A percentile compares a stretch with the other conserved stretches of the same genome.
phyloP scores from a whole-genome alignment of 169 alveolate genomes.

The Cryptosporidium meleagridis region DNA sequence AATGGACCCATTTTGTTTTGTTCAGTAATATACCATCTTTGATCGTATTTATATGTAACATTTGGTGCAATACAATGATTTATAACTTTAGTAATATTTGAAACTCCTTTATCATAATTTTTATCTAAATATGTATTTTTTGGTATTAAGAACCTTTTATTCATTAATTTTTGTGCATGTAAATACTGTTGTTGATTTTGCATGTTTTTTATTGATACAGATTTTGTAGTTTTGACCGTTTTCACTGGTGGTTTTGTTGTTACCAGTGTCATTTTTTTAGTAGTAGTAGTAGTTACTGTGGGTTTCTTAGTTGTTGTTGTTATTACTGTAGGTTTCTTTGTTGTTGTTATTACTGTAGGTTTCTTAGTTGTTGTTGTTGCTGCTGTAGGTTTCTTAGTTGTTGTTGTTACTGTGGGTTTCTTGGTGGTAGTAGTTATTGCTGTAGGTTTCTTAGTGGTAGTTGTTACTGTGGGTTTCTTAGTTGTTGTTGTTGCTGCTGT shows the following conservation, averaged over 20 bases:
- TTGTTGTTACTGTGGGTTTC: too few species aligned
- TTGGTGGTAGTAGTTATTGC: too few species aligned
- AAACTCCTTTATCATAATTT: conserved; percentile 44
- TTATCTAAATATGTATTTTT: not conserved
- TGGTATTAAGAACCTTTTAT: not conserved
- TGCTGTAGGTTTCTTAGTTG: too few species aligned
- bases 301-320: not conserved
- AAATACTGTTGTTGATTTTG: conserved; percentile 24
- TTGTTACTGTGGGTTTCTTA: not conserved
- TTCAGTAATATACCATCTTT: conserved; percentile 59
- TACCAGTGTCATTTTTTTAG: not conserved
- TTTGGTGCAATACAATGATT: conserved; percentile 47
- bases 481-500: not conserved
- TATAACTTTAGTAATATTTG: conserved; percentile 17
- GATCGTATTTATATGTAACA: conserved; percentile 48
- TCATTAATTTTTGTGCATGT: conserved; percentile 45
- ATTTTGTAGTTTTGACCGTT: conserved; percentile 19
- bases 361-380: not conserved
- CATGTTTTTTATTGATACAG: conserved; percentile 24
- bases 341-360: not conserved
- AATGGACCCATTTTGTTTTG: conserved; percentile 71
- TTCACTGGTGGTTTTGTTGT: not conserved
- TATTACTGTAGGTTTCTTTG: not conserved
- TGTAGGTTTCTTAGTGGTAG: not conserved
- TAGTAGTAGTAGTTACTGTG: not conserved